Conservation (phyloP, 1,284 basidiomycete species). For the Cryptococcus sp. region DNA sequence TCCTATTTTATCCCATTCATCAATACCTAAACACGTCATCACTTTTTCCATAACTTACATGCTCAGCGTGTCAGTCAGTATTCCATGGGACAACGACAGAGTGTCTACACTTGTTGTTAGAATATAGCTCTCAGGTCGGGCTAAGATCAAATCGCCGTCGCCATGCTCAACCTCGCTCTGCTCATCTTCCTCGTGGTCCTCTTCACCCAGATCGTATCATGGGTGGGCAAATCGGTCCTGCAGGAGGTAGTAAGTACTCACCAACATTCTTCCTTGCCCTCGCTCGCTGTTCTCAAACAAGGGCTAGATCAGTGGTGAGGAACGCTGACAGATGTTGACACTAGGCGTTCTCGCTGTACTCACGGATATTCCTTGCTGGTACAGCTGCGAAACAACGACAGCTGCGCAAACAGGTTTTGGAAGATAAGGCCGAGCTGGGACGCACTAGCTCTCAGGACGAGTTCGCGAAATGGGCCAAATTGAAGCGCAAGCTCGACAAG, state of each 20-base stretch:
- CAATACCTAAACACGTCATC: not conserved
- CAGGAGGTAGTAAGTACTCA: conserved; percentile 68
- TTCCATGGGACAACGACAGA: too few relatives aligned
- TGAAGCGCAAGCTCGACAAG: conserved; percentile 88
- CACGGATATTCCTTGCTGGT: conserved; percentile 64
- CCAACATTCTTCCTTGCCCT: not conserved
- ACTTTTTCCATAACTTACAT: not conserved
- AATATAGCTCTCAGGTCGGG: too few relatives aligned
- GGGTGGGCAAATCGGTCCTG: conserved; percentile 82
- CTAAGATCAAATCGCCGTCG: not conserved
- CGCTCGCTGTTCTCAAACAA: not conserved
- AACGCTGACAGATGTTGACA: not conserved
- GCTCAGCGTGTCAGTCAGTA: too few relatives aligned
- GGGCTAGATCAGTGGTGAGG: not conserved
- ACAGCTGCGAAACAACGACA: conserved; percentile 62
- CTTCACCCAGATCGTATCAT: conserved; percentile 75
- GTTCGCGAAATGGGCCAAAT: conserved; percentile 97
- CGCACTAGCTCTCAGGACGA: conserved; percentile 94
- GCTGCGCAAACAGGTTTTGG: conserved; percentile 75
- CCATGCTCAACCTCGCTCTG: conserved; percentile 61
- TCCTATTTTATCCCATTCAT: not conserved
- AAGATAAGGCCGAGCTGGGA: conserved; percentile 79
- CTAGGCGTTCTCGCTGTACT: conserved; percentile 70
- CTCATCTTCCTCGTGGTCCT: conserved; percentile 80
- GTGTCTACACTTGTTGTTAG: too few relatives aligned